Evolutionary conservation across 345 rosid genomes (phyloP), one percentile per base, ranked within the genome.

Genomic region (Eucalyptus pauciflora): DNA sequence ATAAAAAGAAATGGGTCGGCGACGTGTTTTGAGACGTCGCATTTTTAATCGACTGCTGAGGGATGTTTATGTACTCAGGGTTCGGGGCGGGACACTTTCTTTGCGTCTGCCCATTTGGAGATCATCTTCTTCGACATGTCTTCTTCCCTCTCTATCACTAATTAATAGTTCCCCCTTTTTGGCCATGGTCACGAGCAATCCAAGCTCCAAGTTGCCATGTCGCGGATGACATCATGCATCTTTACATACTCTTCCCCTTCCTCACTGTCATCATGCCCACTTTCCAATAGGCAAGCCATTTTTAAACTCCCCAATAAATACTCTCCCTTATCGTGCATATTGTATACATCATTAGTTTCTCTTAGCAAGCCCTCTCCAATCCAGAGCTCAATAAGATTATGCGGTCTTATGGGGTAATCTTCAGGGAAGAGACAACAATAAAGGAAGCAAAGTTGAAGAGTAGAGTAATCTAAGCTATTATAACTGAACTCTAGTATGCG

Each of bases 311-410:
- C 88, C 31, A 91, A 52, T 3, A 89, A 41, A 16, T 9, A 20
- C 60, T 27, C 56, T 20, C 91, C 89, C 11, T 86, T 12, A 22
- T 58, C 16, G 2, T 85, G 62, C 8, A 88, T 60, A 11, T 15
- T 45, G 48, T 50, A 54, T 67, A 86, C 27, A 22, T 49, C 37
- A 60, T 14, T 6, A 8, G 25, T 14, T 41, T 48, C 86, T 62
- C 67, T 43, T 9, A 93, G 27, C 88, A 90, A 69, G 3, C 93
- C 93, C 86, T 90, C 86, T 22, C 90, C 90, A 31, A 89, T 88
- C 92, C 89, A 91, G 8, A 92, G 90, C 10, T 79, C 90, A 60
- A 90, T 89, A n/a, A 88, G 85, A 13, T 90, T 71, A 37, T 48
- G 29, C 52, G 45, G 41, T 50, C 15, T 51, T 7, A 92, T 67